Evolutionary conservation across 768 basidiomycete genomes (phyloP).

Genomic region (Pleurotus citrinopileatus): DNA sequence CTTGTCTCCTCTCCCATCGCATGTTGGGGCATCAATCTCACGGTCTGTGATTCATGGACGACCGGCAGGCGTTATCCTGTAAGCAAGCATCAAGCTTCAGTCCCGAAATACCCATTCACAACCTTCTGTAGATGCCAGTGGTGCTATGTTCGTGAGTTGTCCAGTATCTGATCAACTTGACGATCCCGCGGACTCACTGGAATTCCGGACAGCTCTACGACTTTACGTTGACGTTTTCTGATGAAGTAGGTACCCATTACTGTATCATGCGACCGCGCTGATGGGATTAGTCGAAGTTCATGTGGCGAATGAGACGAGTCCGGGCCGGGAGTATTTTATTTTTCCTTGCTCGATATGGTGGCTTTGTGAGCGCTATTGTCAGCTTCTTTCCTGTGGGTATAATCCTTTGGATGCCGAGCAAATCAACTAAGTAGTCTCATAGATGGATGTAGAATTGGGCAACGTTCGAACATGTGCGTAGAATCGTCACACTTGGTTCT

Average conservation of each 20-base stretch:
- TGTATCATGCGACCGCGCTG: too few species aligned
- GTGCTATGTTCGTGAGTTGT: neutral
- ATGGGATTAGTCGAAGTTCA: neutral
- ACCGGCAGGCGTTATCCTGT: slow-evolving; percentile 3
- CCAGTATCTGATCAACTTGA: neutral
- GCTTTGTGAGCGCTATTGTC: slow-evolving; percentile 3
- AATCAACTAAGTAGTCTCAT: neutral
- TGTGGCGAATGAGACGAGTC: slow-evolving; percentile 1
- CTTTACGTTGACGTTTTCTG: slow-evolving; percentile 2
- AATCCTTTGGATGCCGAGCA: too few species aligned
- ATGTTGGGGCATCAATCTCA: too few species aligned
- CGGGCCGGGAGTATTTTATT: slow-evolving; percentile 4
- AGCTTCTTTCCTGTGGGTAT: neutral
- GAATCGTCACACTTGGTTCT: too few species aligned
- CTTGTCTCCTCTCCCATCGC: neutral
- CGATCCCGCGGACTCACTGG: neutral
- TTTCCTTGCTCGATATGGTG: slow-evolving; percentile 7
- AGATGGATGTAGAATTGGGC: slow-evolving; percentile 1
- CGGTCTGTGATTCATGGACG: neutral
- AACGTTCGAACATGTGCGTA: slow-evolving; percentile 3
- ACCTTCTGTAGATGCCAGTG: slow-evolving; percentile 3
- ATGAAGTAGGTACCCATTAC: neutral
- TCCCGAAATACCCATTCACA: neutral
- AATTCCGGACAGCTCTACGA: slow-evolving; percentile 2
- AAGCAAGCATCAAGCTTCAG: neutral